Evolutionary conservation across 805 yeast genomes (phyloP).

Genomic region (Lipomyces oligophaga): DNA sequence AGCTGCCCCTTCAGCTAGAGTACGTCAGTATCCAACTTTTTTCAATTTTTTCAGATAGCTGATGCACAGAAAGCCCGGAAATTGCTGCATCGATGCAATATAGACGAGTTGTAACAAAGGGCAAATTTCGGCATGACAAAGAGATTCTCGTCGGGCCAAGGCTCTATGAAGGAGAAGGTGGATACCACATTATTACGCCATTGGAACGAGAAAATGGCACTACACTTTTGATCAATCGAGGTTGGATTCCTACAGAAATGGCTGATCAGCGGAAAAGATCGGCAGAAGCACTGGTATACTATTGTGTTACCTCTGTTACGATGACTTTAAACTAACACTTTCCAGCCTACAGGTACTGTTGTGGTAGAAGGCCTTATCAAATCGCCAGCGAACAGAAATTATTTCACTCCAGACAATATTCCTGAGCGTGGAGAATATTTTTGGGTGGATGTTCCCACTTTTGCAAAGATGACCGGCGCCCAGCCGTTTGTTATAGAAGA

Average conservation of each 20-base stretch:
- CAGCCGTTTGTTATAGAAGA: slow-evolving; percentile 76
- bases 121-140: slow-evolving; percentile 74
- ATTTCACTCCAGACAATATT: slow-evolving; percentile 69
- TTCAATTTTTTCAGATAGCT: not conserved
- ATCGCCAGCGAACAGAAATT: slow-evolving; percentile 45
- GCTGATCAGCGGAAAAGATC: slow-evolving; percentile 55
- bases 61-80: slow-evolving; percentile 45
- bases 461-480: slow-evolving; percentile 65
- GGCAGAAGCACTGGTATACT: slow-evolving; percentile 51
- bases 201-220: slow-evolving; percentile 73
- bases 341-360: slow-evolving; percentile 61
- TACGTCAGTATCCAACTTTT: slow-evolving; percentile 1
- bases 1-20: slow-evolving; percentile 51
- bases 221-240: slow-evolving; percentile 79
- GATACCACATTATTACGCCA: slow-evolving; percentile 79
- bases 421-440: slow-evolving; percentile 66
- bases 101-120: slow-evolving; percentile 70
- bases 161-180: slow-evolving; percentile 63
- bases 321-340: not conserved
- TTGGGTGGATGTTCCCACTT: slow-evolving; percentile 74
- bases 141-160: slow-evolving; percentile 94
- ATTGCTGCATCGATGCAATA: slow-evolving; percentile 74
- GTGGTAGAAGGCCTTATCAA: slow-evolving; percentile 67
- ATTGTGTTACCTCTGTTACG: not conserved
- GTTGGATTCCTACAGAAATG: slow-evolving; percentile 79